Conservation (phyloP, 164 flowering plant genomes). For the Chimonanthus salicifolius region DNA sequence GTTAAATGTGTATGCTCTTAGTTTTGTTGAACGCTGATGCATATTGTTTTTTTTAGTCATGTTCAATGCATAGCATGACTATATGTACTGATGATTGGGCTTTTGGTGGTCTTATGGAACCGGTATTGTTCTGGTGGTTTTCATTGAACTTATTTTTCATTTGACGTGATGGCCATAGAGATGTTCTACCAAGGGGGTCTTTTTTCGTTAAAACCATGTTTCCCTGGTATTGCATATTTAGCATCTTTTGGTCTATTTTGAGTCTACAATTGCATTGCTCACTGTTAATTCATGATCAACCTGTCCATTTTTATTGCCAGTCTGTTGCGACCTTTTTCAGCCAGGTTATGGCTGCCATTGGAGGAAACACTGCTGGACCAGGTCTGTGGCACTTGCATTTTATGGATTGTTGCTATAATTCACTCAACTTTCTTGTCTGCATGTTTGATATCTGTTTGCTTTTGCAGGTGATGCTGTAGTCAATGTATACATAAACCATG, state of each 20-base stretch:
- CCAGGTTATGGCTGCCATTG: constrained; percentile 92
- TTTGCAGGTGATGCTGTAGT: constrained; percentile 96
- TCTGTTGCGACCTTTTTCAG: constrained; percentile 96
- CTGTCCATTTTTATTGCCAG: constrained; percentile 29
- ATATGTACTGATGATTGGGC: neutral
- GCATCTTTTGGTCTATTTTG: neutral
- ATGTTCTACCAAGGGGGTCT: neutral
- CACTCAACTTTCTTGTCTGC: neutral
- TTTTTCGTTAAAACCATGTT: neutral
- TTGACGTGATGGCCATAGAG: neutral
- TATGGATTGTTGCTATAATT: too few species aligned
- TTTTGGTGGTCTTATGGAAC: constrained; percentile 1
- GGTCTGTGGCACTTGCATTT: constrained; percentile 32
- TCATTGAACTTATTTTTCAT: neutral
- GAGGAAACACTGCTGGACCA: constrained; percentile 97
- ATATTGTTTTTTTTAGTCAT: neutral
- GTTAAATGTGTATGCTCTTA: too few species aligned
- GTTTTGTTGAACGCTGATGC: too few species aligned
- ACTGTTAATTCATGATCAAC: neutral
- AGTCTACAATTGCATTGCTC: neutral
- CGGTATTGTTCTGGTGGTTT: neutral
- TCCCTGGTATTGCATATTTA: neutral
- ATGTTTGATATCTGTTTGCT: neutral
- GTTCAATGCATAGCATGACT: neutral
- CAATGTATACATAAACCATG: constrained; percentile 97